Evolutionary conservation across 306 rosid genomes (phyloP), one percentile per base, ranked within the genome.

Genomic region (Cajanus cajan): DNA sequence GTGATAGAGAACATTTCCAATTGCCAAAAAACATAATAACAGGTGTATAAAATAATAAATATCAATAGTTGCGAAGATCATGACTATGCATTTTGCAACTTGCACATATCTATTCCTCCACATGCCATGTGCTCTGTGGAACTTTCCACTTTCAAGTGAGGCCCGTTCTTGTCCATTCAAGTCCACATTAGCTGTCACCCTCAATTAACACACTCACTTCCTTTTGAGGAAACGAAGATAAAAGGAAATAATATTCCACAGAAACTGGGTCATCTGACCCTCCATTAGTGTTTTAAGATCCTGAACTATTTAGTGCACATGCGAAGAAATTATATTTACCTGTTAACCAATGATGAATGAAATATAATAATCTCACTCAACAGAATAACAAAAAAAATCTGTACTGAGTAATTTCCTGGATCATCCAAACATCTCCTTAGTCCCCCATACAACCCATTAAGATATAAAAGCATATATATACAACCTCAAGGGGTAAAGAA

Each of bases 141-240:
- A 69, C 33, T 61, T 76, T 76, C 58, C 73, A 47, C 73, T 61
- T 59, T 40, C 25, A 39, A 61, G 68, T 52, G 59, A 52, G 28
- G 54, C 15, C 24, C 78, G 14, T 76, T 70, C 25, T 15, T 76
- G 85, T 39, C 85, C 82, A 61, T 76, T 70, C 25, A 47, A 70
- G 85, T 48, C 85, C 79, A 64, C 68, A 65, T 55, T 78, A 78
- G 86, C 80, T 83, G 80, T 73, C 79, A 72, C 13, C 80, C 79
- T 78, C 72, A 72, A 34, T 52, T 57, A 52, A 12, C 69, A 73
- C 71, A 31, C 50, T 54, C 73, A 54, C 41, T 47, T 43, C 54
- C 66, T 54, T 71, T 71, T 82, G 3, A 41, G 39, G 48, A 71
- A 10, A 55, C 24, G 77, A 75, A 75, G 58, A 76, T 45, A 18